Evolutionary conservation across 2,329 filamentous ascomycete genomes (phyloP), one percentile per base, ranked within the genome.

Genomic region (Zasmidium cellare): DNA sequence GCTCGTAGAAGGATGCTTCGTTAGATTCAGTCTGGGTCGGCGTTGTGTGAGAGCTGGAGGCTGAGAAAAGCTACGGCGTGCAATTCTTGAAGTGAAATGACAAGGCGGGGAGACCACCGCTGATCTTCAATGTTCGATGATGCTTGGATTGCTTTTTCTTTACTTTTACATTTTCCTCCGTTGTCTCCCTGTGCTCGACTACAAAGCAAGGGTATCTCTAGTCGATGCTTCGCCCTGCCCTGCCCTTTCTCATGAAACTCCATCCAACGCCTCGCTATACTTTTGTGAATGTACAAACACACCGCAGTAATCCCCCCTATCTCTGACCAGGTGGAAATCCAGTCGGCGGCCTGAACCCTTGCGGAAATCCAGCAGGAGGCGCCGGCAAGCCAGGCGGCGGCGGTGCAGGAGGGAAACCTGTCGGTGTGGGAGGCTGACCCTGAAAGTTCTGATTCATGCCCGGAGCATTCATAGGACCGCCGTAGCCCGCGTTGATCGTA

Each of bases 401-500:
- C n/a, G 67, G 71, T 23, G 74, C 74, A 61, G 48, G 80, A 65
- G 61, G 76, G 70, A 46, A 69, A 53, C 59, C 68, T 64, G 53
- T 67, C 56, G 54, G 67, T 54, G 59, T 69, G 60, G 65, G 53
- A 20, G 57, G 59, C 2, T 56, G 57, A 74, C 56, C 78, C 75
- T 45, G 77, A 75, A 58, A 66, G 24, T 49, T 55, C 46, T 54
- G 57, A 12, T 65, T 63, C 63, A 67, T 62, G 18, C 66, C 66
- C 2, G 80, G 80, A 49, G 78, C 74, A 66, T 81, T 82, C 53
- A 83, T 80, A 14, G 84, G 87, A 9, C 87, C 88, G 45, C 87
- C 87, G 69, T 88, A 89, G 1, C 86, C 86, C 51, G 78, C 85
- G 67, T 87, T 84, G 16, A 81, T 85, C 18, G 86, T 86, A 3